Conservation (phyloP, 257 asterid genomes). For the Cordia subcordata region DNA sequence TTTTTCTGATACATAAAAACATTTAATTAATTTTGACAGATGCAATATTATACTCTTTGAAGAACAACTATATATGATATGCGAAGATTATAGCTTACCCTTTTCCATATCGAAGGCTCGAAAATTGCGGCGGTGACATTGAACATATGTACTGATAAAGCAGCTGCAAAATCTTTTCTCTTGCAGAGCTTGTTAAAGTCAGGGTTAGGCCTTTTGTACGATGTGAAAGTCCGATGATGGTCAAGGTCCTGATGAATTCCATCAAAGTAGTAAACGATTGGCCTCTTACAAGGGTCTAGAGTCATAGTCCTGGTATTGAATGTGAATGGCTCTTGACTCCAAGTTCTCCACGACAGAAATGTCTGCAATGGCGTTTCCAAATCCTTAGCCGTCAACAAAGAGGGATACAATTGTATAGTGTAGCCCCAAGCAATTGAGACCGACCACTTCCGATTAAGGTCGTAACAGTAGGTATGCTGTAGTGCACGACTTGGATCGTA, state of each 20-base stretch:
- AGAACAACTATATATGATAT: too few species aligned
- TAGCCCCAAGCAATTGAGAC: constrained; percentile 76
- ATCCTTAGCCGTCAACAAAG: constrained; percentile 30
- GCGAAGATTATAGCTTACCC: constrained; percentile 34
- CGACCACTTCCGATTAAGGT: constrained; percentile 53
- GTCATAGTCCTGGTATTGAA: constrained; percentile 47
- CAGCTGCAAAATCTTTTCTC: constrained; percentile 20
- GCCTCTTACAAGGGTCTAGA: constrained; percentile 49
- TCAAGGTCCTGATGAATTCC: constrained; percentile 21
- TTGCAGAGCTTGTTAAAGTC: constrained; percentile 25
- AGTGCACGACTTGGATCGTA: constrained; percentile 53
- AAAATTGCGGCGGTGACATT: constrained; percentile 44
- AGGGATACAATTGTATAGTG: constrained; percentile 55
- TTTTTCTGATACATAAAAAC: too few species aligned
- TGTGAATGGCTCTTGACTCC: constrained; percentile 55
- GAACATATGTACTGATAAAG: constrained; percentile 34
- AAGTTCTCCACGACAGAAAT: constrained; percentile 57
- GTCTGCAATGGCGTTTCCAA: constrained; percentile 64
- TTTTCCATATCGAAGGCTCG: constrained; percentile 43
- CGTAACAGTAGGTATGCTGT: constrained; percentile 67
- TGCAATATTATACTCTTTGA: too few species aligned
- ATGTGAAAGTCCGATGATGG: constrained; percentile 29
- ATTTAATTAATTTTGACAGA: too few species aligned
- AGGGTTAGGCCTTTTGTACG: constrained; percentile 28
- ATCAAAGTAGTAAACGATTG: constrained; percentile 40